A percentile compares a stretch with the other conserved stretches of the same genome.
Conservation (phyloP, 768 basidiomycete genomes). For the Candolleomyces eurysporus region DNA sequence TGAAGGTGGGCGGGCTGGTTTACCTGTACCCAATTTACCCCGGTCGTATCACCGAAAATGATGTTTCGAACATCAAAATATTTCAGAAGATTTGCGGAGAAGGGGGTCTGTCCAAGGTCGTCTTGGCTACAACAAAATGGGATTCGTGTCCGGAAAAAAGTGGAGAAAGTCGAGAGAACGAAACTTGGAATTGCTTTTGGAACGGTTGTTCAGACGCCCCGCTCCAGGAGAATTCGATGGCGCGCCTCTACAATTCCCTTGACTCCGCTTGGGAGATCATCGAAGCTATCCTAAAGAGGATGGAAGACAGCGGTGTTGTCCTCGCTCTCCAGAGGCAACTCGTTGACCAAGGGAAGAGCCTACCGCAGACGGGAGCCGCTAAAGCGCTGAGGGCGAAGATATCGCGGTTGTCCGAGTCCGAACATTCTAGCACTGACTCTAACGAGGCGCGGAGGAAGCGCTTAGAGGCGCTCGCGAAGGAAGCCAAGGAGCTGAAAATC, state of each 20-base stretch:
- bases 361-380: not conserved
- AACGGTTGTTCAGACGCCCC: not conserved
- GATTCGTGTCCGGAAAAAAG: not conserved
- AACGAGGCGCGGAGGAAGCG: not conserved
- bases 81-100: conserved; percentile 8
- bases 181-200: not conserved
- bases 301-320: not conserved
- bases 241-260: not conserved
- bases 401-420: not conserved
- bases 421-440: not conserved
- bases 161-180: not conserved
- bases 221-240: not conserved
- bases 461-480: not conserved
- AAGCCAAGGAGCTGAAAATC: not conserved
- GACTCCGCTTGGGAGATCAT: not conserved
- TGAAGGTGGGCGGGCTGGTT: not conserved
- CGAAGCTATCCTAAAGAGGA: not conserved
- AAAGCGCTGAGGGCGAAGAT: not conserved
- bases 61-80: not conserved
- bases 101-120: conserved; percentile 1
- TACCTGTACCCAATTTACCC: conserved; percentile 7
- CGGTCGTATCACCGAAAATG: not conserved
- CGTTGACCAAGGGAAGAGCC: not conserved
- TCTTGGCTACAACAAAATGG: conserved; percentile 7
- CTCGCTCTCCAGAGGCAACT: not conserved